Evolutionary conservation across 78 protist genomes (phyloP).

Genomic region (Monocercomonoides exilis): DNA sequence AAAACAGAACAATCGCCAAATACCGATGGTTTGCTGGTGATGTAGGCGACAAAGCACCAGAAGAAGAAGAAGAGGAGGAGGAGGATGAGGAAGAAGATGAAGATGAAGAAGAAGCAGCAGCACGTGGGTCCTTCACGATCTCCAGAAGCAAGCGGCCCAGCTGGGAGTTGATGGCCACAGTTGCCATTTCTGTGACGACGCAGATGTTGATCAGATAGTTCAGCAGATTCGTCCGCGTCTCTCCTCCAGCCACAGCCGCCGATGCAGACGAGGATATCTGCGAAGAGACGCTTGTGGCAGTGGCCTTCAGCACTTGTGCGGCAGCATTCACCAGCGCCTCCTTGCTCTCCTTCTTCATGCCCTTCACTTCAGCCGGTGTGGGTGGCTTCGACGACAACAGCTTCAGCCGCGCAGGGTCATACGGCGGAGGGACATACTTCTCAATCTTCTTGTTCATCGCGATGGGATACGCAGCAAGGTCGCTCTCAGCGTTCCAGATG

Average conservation of each 20-base stretch:
- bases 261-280: neutral
- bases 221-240: neutral
- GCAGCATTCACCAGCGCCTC: neutral
- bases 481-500: neutral
- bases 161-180: neutral
- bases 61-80: too few species aligned
- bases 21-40: too few species aligned
- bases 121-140: neutral
- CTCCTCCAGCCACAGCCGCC: neutral
- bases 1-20: too few species aligned
- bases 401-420: neutral
- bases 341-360: neutral
- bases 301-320: too few species aligned
- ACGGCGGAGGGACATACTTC: neutral
- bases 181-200: neutral
- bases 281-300: too few species aligned
- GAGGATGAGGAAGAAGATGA: neutral
- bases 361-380: neutral
- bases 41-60: too few species aligned
- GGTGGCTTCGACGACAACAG: too few species aligned
- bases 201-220: neutral
- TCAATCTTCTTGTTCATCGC: constrained; percentile 9
- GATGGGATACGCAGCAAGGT: neutral
- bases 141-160: neutral
- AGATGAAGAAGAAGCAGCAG: neutral